Conservation (phyloP, 257 asterid genomes). For the Plantago major region DNA sequence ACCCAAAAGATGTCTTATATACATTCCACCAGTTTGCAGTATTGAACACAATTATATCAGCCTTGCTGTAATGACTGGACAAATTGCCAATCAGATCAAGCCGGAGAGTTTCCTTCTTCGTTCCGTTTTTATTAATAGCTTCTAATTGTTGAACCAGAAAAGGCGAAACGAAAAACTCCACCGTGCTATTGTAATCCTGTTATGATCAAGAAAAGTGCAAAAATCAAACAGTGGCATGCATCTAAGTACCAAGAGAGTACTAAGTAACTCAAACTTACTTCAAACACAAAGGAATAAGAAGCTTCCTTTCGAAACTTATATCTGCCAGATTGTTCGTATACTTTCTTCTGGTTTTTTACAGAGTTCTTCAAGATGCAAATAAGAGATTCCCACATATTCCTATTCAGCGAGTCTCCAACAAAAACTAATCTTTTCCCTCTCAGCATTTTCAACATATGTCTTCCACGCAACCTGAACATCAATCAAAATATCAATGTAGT, state of each 20-base stretch:
- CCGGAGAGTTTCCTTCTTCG: conserved; percentile 64
- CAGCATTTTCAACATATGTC: conserved; percentile 58
- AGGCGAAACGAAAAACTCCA: conserved; percentile 63
- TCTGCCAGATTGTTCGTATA: conserved; percentile 52
- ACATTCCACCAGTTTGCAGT: conserved; percentile 84
- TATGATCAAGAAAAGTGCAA: not conserved
- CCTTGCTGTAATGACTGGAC: conserved; percentile 45
- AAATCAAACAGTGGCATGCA: not conserved
- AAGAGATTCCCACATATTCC: conserved; percentile 86
- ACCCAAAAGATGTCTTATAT: conserved; percentile 66
- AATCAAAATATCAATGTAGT: not conserved
- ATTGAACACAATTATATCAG: conserved; percentile 58
- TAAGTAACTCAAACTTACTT: too few relatives aligned
- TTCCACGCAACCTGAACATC: conserved; percentile 44
- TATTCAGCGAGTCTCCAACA: conserved; percentile 67
- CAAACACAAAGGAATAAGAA: conserved; percentile 51
- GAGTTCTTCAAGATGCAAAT: conserved; percentile 58
- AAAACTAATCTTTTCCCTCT: conserved; percentile 60
- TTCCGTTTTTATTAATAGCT: conserved; percentile 31
- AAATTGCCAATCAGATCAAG: conserved; percentile 49
- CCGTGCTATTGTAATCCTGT: conserved; percentile 58
- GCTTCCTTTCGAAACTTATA: conserved; percentile 48
- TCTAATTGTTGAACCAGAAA: conserved; percentile 73
- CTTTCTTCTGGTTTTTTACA: conserved; percentile 44
- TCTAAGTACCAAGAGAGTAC: conserved; percentile 1